Percentiles rank a stretch among this genome's conserved stretches.
These are phyloP conservation scores for Acanthamoeba divionensis DNA, from an alignment of 208 protist genomes.

Conservation along the genomic window DNA sequence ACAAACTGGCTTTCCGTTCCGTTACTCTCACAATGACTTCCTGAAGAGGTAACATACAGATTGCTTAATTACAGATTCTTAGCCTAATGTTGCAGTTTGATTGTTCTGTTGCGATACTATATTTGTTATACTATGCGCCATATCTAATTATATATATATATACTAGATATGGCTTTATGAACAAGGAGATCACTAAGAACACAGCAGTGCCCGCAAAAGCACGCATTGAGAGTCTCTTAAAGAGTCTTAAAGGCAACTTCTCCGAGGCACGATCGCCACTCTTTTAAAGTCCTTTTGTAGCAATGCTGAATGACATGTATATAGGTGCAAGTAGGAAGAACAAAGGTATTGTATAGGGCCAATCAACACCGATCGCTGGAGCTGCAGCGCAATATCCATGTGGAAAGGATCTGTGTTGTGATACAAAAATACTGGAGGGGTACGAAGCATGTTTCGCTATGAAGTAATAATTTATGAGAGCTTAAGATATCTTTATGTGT, in stretches of 20 bases:
- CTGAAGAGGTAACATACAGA: background rate
- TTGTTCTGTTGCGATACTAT: too few relatives aligned
- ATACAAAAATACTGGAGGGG: background rate
- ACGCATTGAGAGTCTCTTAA: background rate
- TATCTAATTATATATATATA: too few relatives aligned
- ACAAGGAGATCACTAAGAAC: background rate
- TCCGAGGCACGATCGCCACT: background rate
- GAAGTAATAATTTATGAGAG: too few relatives aligned
- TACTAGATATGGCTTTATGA: background rate
- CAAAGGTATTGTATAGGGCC: background rate
- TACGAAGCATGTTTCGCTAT: background rate
- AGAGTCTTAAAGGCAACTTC: background rate
- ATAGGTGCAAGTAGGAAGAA: background rate
- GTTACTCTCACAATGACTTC: constrained; percentile 12
- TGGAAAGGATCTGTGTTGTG: background rate
- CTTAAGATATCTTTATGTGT: too few relatives aligned
- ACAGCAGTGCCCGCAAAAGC: background rate
- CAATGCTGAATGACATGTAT: too few relatives aligned
- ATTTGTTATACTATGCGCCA: background rate
- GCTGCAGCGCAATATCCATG: too few relatives aligned
- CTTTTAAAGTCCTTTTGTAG: background rate
- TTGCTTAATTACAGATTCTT: background rate
- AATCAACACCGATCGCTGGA: too few relatives aligned
- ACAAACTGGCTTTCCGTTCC: constrained; percentile 38
- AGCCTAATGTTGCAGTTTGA: too few relatives aligned